Conservation (phyloP, 495 filamentous ascomycete species). For the Xylaria flabelliformis region DNA sequence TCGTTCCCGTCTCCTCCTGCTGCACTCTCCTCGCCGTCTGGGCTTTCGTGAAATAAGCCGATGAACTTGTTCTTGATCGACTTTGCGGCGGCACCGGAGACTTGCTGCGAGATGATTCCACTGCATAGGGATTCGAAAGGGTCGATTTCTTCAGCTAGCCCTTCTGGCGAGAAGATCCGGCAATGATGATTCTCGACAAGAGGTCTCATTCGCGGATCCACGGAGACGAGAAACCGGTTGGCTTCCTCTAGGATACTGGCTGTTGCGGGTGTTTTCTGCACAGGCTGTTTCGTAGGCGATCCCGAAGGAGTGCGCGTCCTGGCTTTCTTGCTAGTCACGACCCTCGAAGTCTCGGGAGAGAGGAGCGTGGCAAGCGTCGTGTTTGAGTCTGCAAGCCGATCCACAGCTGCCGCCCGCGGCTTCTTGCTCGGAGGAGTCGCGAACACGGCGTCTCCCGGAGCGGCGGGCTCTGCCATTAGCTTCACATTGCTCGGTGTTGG, state of each 20-base stretch:
- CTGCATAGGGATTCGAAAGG: conserved; percentile 83
- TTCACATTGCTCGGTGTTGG: conserved; percentile 47
- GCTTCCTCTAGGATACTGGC: conserved; percentile 79
- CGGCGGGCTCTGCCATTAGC: conserved; percentile 42
- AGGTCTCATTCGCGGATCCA: conserved; percentile 74
- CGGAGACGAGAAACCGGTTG: conserved; percentile 74
- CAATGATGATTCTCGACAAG: conserved; percentile 81
- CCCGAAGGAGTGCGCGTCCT: conserved; percentile 59
- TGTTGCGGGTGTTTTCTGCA: conserved; percentile 51
- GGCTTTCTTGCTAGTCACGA: conserved; percentile 62
- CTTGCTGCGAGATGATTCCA: conserved; percentile 95
- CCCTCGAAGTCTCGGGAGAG: conserved; percentile 76
- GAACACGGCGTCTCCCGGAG: conserved; percentile 2
- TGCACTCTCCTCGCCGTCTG: conserved; percentile 30
- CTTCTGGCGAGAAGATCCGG: conserved; percentile 78
- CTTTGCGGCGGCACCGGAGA: conserved; percentile 87
- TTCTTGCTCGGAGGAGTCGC: conserved; percentile 36
- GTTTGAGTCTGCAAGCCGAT: conserved; percentile 56
- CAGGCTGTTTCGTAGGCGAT: conserved; percentile 51
- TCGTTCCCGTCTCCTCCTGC: conserved; percentile 26
- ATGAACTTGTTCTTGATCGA: conserved; percentile 89
- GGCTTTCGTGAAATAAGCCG: conserved; percentile 65
- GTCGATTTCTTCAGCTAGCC: conserved; percentile 81
- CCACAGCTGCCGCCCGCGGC: conserved; percentile 47
- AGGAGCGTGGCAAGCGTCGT: conserved; percentile 76